phyloP scores from a whole-genome alignment of 306 rosid genomes.

The Neltuma alba region DNA sequence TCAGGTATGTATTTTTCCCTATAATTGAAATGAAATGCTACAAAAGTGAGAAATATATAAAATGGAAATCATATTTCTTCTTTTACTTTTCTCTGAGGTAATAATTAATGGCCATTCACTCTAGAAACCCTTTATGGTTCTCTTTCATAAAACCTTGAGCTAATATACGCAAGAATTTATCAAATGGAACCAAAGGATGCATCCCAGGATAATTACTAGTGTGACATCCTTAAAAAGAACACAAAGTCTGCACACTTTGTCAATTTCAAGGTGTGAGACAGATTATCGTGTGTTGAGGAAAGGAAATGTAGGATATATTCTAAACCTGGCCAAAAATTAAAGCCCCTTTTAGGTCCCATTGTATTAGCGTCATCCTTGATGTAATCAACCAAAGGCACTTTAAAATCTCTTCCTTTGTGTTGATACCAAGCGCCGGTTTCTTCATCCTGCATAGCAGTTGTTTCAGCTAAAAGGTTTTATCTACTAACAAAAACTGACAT shows the following conservation, averaged over 20 bases:
- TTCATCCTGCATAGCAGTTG: slow-evolving; percentile 66
- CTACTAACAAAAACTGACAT: slow-evolving; percentile 30
- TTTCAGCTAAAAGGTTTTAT: slow-evolving; percentile 20
- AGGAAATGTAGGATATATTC: slow-evolving; percentile 31
- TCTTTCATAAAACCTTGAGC: background rate
- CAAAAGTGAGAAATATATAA: background rate
- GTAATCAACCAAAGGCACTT: slow-evolving; percentile 58
- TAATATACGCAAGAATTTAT: background rate
- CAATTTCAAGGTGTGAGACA: background rate
- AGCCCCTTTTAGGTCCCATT: slow-evolving; percentile 48
- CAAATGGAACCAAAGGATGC: no score
- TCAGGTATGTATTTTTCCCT: background rate
- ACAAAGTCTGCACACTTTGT: background rate
- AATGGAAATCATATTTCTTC: background rate
- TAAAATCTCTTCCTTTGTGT: slow-evolving; percentile 74
- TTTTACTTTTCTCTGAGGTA: background rate
- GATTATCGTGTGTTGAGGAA: slow-evolving; percentile 24
- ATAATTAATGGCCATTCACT: background rate
- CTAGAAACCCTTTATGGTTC: background rate
- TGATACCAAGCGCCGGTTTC: slow-evolving; percentile 79
- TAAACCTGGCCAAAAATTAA: slow-evolving; percentile 64
- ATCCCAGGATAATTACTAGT: background rate
- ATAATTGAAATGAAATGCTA: background rate
- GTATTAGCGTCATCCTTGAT: slow-evolving; percentile 40
- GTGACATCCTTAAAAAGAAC: slow-evolving; percentile 7